Conservation (phyloP, 345 rosid genomes). For the Sisymbrium irio region DNA sequence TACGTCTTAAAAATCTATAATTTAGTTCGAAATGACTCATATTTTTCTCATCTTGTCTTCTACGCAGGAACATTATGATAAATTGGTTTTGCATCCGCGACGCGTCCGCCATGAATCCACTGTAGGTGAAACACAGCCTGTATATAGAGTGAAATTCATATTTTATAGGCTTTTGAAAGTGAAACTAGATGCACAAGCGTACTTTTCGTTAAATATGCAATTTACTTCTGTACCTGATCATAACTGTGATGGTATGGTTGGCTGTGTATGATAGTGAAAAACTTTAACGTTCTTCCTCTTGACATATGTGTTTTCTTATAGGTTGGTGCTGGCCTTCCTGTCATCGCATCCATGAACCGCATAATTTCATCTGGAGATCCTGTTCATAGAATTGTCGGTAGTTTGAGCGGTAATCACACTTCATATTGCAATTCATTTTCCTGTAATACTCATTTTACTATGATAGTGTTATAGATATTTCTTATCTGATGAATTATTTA, state of each 20-base stretch:
- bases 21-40: background rate
- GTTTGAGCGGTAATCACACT: conserved; percentile 70
- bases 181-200: background rate
- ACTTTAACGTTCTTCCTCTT: background rate
- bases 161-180: background rate
- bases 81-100: conserved; percentile 57
- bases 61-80: conserved; percentile 73
- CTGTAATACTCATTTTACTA: background rate
- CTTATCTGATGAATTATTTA: background rate
- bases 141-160: background rate
- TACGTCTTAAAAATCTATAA: background rate
- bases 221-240: background rate
- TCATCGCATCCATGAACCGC: conserved; percentile 76
- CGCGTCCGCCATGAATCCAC: conserved; percentile 83
- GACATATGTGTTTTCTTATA: conserved; percentile 10
- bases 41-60: conserved; percentile 5
- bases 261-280: background rate
- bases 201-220: background rate
- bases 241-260: background rate
- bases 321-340: conserved; percentile 99
- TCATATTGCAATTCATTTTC: conserved; percentile 15
- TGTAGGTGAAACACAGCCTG: conserved; percentile 47
- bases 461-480: background rate
- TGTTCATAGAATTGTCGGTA: conserved; percentile 61
- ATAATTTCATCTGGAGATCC: conserved; percentile 81